Evolutionary conservation across 2,329 filamentous ascomycete genomes (phyloP).

Genomic region (Trichophyton simii): DNA sequence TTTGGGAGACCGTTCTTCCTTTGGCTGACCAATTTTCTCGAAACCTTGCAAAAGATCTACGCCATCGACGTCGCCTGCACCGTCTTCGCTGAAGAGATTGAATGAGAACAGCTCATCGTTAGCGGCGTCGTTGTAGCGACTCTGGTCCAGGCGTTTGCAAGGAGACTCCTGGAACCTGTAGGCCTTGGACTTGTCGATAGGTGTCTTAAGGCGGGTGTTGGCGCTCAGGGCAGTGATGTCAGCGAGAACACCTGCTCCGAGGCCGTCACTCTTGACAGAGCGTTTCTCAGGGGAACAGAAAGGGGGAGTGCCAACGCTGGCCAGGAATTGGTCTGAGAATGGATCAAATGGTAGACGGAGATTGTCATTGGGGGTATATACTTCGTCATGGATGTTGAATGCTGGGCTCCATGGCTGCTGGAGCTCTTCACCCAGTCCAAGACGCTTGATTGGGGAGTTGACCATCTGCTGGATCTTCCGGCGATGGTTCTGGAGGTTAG

Average conservation of each 20-base stretch:
- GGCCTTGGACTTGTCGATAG: constrained; percentile 20
- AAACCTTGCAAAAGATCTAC: constrained; percentile 38
- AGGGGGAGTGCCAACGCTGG: constrained; percentile 27
- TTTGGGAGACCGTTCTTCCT: constrained; percentile 23
- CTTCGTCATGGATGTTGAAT: constrained; percentile 41
- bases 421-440: constrained; percentile 31
- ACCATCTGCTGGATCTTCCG: constrained; percentile 70
- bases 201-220: constrained; percentile 25
- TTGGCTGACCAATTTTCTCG: constrained; percentile 35
- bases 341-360: constrained; percentile 44
- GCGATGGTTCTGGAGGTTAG: constrained; percentile 78
- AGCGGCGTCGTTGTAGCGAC: constrained; percentile 24
- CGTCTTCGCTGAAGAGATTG: constrained; percentile 34
- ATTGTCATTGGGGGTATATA: constrained; percentile 20
- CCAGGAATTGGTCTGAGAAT: constrained; percentile 36
- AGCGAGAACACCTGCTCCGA: constrained; percentile 39
- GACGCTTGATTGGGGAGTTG: constrained; percentile 54
- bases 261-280: constrained; percentile 38
- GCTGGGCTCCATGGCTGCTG: constrained; percentile 34
- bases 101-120: constrained; percentile 38
- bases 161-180: constrained; percentile 30
- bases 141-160: constrained; percentile 25
- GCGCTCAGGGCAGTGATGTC: constrained; percentile 30
- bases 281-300: constrained; percentile 46
- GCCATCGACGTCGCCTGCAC: constrained; percentile 31